Evolutionary conservation across 768 basidiomycete species (phyloP).

Genomic region (Pleurotus eryngii): DNA sequence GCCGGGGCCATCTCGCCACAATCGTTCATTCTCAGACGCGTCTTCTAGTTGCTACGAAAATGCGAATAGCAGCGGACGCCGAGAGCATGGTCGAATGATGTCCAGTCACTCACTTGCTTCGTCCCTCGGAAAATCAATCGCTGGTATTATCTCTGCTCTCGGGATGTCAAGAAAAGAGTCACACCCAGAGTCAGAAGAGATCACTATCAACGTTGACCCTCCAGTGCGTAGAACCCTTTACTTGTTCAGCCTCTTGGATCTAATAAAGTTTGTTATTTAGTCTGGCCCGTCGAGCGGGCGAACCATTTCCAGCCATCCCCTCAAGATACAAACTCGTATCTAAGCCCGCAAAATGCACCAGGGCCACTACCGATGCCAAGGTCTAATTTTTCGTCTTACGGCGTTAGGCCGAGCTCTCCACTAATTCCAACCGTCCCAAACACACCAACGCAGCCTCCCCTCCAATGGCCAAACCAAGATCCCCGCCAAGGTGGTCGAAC

Average conservation of each 20-base stretch:
- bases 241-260: neutral
- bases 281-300: constrained; percentile 6
- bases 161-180: neutral
- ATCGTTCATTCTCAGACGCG: neutral
- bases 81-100: neutral
- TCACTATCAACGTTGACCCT: constrained; percentile 7
- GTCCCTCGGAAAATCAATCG: constrained; percentile 2
- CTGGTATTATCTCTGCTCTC: neutral
- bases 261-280: neutral
- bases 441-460: constrained; percentile 1
- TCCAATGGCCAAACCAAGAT: constrained; percentile 6
- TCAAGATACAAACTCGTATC: neutral
- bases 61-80: neutral
- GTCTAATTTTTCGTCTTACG: neutral
- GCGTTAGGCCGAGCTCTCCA: neutral
- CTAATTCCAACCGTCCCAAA: constrained; percentile 5
- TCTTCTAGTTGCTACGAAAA: neutral
- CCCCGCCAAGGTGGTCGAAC: no score
- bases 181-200: neutral
- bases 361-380: neutral
- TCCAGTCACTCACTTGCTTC: constrained; percentile 2
- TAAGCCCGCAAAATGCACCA: neutral
- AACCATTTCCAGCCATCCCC: constrained; percentile 3
- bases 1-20: neutral
- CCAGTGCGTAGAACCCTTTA: neutral